phyloP scores from a whole-genome alignment of 108 stramenopile species.

The Aureococcus anophagefferens region DNA sequence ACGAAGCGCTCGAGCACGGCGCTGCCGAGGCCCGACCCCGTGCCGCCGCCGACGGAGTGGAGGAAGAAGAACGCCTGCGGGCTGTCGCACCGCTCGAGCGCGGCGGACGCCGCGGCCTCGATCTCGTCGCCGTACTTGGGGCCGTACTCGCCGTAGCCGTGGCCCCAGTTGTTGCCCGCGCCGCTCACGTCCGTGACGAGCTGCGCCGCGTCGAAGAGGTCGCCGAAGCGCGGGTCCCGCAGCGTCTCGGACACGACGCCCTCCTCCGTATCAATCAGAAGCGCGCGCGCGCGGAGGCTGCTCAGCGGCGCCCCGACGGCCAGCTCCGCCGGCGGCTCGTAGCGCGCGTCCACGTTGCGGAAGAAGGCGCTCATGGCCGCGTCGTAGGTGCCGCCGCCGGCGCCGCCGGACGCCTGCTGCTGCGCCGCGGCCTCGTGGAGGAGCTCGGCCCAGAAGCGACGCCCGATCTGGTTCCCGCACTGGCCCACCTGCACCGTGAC shows the following conservation, averaged over 20 bases:
- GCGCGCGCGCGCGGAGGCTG: conserved; percentile 34
- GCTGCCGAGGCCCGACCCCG: conserved; percentile 55
- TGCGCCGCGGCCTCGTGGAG: conserved; percentile 40
- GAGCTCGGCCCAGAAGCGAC: conserved; percentile 38
- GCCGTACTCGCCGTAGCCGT: conserved; percentile 44
- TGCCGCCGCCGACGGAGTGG: conserved; percentile 55
- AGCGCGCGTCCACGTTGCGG: conserved; percentile 33
- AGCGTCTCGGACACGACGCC: conserved; percentile 45
- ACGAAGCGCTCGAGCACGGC: conserved; percentile 31
- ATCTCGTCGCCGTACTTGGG: conserved; percentile 32
- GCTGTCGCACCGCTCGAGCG: conserved; percentile 43
- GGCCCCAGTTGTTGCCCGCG: conserved; percentile 55
- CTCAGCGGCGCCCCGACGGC: neutral
- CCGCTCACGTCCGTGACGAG: conserved; percentile 44
- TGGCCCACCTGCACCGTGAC: conserved; percentile 51
- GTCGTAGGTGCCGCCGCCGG: conserved; percentile 18
- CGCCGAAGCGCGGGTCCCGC: conserved; percentile 29
- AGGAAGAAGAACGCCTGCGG: conserved; percentile 50
- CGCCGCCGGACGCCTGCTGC: neutral
- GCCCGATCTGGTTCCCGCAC: conserved; percentile 53
- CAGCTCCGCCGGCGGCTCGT: neutral
- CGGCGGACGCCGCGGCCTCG: conserved; percentile 27
- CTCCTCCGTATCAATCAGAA: conserved; percentile 48
- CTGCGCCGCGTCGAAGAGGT: conserved; percentile 41
- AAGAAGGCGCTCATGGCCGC: conserved; percentile 39